phyloP scores from a whole-genome alignment of 257 asterid genomes.

The Gentiana macrophylla region DNA sequence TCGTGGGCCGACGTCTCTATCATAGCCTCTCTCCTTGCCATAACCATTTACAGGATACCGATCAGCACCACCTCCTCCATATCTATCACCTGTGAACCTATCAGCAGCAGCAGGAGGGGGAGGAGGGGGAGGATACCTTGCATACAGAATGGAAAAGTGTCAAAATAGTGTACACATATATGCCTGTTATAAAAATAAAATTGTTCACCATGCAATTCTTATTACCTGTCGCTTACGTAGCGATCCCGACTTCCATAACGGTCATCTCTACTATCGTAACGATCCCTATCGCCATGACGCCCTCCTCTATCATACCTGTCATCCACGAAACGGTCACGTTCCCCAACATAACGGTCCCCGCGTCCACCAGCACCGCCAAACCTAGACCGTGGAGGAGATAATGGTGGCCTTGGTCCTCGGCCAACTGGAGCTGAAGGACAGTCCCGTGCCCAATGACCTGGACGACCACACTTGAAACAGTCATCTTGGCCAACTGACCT shows the following conservation, averaged over 20 bases:
- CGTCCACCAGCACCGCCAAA: constrained; percentile 51
- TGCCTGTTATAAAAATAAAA: background rate
- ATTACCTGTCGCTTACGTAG: constrained; percentile 54
- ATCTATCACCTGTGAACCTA: constrained; percentile 52
- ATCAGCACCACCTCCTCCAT: constrained; percentile 36
- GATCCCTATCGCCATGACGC: constrained; percentile 72
- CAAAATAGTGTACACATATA: background rate
- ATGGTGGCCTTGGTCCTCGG: constrained; percentile 55
- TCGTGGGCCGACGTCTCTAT: constrained; percentile 50
- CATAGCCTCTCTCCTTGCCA: constrained; percentile 54
- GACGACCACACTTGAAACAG: constrained; percentile 95
- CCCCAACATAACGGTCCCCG: constrained; percentile 73
- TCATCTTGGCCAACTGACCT: constrained; percentile 79
- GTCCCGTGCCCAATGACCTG: constrained; percentile 99
- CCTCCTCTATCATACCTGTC: constrained; percentile 72
- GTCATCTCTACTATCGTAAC: constrained; percentile 61
- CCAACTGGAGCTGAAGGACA: constrained; percentile 81
- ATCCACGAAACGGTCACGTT: constrained; percentile 67
- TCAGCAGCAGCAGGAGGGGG: constrained; percentile 37
- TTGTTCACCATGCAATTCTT: background rate
- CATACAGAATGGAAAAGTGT: background rate
- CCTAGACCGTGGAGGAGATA: constrained; percentile 75
- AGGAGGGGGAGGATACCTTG: background rate
- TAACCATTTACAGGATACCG: constrained; percentile 59
- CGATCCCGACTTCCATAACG: constrained; percentile 73